A percentile compares a stretch with the other conserved stretches of the same genome.
phyloP scores from a whole-genome alignment of 768 basidiomycete species.

The Tricholoma sp. region DNA sequence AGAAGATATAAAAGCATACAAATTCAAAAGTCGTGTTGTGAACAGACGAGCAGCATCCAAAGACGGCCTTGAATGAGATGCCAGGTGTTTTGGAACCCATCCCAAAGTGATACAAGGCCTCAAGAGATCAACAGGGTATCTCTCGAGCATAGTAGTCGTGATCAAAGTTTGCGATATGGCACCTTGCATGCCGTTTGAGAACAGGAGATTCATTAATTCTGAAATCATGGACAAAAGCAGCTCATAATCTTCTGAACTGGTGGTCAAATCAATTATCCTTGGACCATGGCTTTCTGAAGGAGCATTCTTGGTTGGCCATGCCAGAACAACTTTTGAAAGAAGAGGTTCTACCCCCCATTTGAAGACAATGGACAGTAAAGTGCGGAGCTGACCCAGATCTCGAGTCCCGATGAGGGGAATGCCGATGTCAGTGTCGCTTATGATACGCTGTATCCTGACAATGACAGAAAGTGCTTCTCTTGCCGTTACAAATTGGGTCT shows the following conservation, averaged over 20 bases:
- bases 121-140: conserved; percentile 54
- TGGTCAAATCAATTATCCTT: conserved; percentile 41
- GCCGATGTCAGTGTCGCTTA: conserved; percentile 22
- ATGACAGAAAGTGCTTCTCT: conserved; percentile 48
- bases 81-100: conserved; percentile 61
- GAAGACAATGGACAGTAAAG: conserved; percentile 62
- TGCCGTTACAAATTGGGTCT: conserved; percentile 50
- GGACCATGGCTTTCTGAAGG: conserved; percentile 8
- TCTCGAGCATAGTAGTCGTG: conserved; percentile 49
- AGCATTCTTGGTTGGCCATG: conserved; percentile 30
- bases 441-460: conserved; percentile 39
- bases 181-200: conserved; percentile 47
- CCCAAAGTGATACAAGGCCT: conserved; percentile 59
- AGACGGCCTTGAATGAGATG: conserved; percentile 30
- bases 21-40: conserved; percentile 52
- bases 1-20: conserved; percentile 41
- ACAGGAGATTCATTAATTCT: conserved; percentile 44
- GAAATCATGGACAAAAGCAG: conserved; percentile 37
- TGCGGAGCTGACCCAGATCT: conserved; percentile 59
- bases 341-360: conserved; percentile 66
- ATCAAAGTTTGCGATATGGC: conserved; percentile 55
- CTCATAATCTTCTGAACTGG: conserved; percentile 35
- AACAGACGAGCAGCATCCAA: conserved; percentile 45
- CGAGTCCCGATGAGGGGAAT: conserved; percentile 53
- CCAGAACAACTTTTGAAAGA: conserved; percentile 35